Evolutionary conservation across 2,329 filamentous ascomycete genomes (phyloP).

Genomic region (Sclerotinia minor): DNA sequence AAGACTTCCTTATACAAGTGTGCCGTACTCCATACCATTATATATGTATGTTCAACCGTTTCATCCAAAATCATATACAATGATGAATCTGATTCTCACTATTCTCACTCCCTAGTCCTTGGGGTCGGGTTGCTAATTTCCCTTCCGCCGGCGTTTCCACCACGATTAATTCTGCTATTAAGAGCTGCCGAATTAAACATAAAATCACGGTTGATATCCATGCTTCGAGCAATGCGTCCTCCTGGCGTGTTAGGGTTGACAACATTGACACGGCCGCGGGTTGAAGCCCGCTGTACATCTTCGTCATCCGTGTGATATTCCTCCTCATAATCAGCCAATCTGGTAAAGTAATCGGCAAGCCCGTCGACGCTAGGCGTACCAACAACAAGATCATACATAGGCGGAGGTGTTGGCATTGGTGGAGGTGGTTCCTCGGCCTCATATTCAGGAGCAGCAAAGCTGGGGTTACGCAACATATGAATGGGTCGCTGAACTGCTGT

Average conservation of each 20-base stretch:
- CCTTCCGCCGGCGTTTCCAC: not conserved
- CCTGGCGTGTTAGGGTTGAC: conserved; percentile 41
- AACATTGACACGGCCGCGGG: conserved; percentile 41
- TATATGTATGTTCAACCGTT: not conserved
- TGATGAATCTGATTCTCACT: not conserved
- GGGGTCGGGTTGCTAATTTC: not conserved
- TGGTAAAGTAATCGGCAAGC: conserved; percentile 68
- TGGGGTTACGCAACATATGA: conserved; percentile 66
- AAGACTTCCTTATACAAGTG: conserved; percentile 14
- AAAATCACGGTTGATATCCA: conserved; percentile 42
- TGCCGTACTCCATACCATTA: not conserved
- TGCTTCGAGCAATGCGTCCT: conserved; percentile 39
- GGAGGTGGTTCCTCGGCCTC: conserved; percentile 69
- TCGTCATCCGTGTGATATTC: conserved; percentile 39
- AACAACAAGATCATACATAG: conserved; percentile 66
- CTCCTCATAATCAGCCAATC: conserved; percentile 44
- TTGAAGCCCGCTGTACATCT: conserved; percentile 32
- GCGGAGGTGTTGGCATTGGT: conserved; percentile 68
- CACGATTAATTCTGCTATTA: conserved; percentile 14
- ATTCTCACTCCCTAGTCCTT: not conserved
- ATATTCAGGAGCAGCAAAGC: conserved; percentile 70
- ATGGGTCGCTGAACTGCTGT: conserved; percentile 50
- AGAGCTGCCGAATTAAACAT: conserved; percentile 35
- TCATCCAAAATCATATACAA: not conserved
- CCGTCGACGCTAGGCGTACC: conserved; percentile 53